phyloP scores from a whole-genome alignment of 371 early-diverging fungal species.

The Phascolomyces articulosus region DNA sequence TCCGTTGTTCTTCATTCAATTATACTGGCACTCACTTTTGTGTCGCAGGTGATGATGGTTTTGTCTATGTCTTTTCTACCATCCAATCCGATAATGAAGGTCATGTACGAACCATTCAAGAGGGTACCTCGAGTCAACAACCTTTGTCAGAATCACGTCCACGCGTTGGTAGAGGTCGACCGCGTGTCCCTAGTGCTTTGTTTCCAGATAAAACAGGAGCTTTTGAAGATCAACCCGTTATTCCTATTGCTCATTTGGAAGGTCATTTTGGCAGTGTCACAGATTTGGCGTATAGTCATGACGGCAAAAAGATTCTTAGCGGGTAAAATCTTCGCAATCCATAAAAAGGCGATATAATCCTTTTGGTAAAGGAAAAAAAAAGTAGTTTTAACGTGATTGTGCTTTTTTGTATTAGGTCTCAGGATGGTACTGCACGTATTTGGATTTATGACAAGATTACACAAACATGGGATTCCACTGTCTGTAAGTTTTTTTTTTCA shows the following conservation, averaged over 20 bases:
- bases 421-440: conserved; percentile 58
- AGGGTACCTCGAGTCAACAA: conserved; percentile 1
- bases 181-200: conserved; percentile 36
- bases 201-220: conserved; percentile 40
- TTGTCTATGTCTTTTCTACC: conserved; percentile 73
- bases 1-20: conserved; percentile 76
- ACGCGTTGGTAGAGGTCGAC: conserved; percentile 26
- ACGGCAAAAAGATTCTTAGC: conserved; percentile 72
- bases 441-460: conserved; percentile 40
- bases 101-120: background rate
- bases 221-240: conserved; percentile 55
- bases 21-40: conserved; percentile 82
- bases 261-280: conserved; percentile 79
- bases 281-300: conserved; percentile 75
- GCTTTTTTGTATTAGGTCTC: conserved; percentile 23
- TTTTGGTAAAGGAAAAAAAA: no score
- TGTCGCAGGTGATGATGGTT: conserved; percentile 82
- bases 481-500: conserved; percentile 23
- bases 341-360: no score
- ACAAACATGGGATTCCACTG: conserved; percentile 40
- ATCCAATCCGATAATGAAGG: conserved; percentile 20
- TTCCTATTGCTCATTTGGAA: conserved; percentile 67
- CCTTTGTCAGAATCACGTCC: background rate
- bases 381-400: background rate
- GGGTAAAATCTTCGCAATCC: conserved; percentile 47